phyloP scores from a whole-genome alignment of 2,329 filamentous ascomycete genomes.

The Dryadomyces quercivorus region DNA sequence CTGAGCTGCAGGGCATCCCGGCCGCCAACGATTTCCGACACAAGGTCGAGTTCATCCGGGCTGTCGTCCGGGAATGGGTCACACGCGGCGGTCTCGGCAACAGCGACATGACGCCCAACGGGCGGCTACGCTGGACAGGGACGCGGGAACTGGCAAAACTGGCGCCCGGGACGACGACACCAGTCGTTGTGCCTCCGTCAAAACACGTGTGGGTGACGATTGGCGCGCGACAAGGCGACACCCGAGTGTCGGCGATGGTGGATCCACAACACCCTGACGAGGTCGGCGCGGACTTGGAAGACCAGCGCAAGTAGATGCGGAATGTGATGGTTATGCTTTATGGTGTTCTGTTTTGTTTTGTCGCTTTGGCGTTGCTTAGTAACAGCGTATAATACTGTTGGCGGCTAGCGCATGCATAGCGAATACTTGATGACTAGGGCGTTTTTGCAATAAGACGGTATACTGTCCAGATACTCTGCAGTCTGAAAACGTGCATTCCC shows the following conservation, averaged over 20 bases:
- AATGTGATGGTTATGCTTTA: neutral
- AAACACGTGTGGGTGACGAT: conserved; percentile 61
- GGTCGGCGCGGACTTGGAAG: conserved; percentile 41
- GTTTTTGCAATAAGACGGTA: too few relatives aligned
- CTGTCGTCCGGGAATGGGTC: conserved; percentile 60
- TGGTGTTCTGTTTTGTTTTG: neutral
- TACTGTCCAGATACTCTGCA: too few relatives aligned
- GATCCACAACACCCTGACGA: conserved; percentile 41
- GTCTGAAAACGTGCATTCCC: too few relatives aligned
- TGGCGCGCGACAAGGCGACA: conserved; percentile 49
- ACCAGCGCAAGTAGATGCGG: conserved; percentile 19
- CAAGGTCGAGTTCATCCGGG: conserved; percentile 62
- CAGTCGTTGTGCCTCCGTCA: conserved; percentile 17
- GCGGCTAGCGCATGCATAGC: too few relatives aligned
- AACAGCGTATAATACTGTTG: too few relatives aligned
- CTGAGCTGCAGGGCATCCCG: conserved; percentile 51
- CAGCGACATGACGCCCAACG: conserved; percentile 43
- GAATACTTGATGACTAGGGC: too few relatives aligned
- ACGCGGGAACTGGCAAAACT: conserved; percentile 38
- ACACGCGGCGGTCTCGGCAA: conserved; percentile 57
- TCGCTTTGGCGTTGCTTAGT: neutral
- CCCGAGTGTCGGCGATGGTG: conserved; percentile 40
- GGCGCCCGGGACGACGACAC: conserved; percentile 16
- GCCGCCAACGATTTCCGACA: conserved; percentile 59
- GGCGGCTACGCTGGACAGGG: conserved; percentile 46